phyloP scores from a whole-genome alignment of 495 filamentous ascomycete genomes.

The Penicillium coprophilum region DNA sequence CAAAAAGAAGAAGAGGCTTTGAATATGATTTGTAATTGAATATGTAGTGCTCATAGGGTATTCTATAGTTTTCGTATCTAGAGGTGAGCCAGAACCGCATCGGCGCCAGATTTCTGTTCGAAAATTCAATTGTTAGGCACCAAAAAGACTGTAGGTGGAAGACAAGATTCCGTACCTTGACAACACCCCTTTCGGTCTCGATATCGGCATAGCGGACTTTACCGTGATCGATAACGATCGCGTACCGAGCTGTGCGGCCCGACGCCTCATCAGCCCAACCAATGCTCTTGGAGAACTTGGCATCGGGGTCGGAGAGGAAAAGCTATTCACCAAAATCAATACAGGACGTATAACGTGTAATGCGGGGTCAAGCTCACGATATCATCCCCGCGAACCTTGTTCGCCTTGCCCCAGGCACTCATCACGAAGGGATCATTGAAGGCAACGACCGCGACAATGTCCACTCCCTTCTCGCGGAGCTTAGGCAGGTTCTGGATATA shows the following conservation, averaged over 20 bases:
- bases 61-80: slow-evolving; percentile 15
- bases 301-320: slow-evolving; percentile 78
- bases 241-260: slow-evolving; percentile 74
- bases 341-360: background rate
- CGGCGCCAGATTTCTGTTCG: slow-evolving; percentile 65
- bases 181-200: slow-evolving; percentile 64
- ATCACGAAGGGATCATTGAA: slow-evolving; percentile 90
- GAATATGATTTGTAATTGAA: background rate
- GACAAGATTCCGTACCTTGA: slow-evolving; percentile 25
- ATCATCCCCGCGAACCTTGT: slow-evolving; percentile 69
- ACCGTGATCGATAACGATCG: slow-evolving; percentile 83
- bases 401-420: slow-evolving; percentile 94
- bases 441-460: slow-evolving; percentile 77
- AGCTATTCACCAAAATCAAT: slow-evolving; percentile 47
- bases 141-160: background rate
- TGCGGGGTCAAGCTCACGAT: slow-evolving; percentile 57
- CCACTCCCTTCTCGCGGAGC: slow-evolving; percentile 79
- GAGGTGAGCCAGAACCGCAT: slow-evolving; percentile 57
- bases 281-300: slow-evolving; percentile 71
- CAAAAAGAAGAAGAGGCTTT: background rate
- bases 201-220: slow-evolving; percentile 83
- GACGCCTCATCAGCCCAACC: slow-evolving; percentile 71
- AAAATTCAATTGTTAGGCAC: slow-evolving; percentile 7
- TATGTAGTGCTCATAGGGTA: background rate
- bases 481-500: slow-evolving; percentile 73